These are phyloP conservation scores for Brassica incana DNA, from an alignment of 345 rosid species.

Conservation along the genomic window DNA sequence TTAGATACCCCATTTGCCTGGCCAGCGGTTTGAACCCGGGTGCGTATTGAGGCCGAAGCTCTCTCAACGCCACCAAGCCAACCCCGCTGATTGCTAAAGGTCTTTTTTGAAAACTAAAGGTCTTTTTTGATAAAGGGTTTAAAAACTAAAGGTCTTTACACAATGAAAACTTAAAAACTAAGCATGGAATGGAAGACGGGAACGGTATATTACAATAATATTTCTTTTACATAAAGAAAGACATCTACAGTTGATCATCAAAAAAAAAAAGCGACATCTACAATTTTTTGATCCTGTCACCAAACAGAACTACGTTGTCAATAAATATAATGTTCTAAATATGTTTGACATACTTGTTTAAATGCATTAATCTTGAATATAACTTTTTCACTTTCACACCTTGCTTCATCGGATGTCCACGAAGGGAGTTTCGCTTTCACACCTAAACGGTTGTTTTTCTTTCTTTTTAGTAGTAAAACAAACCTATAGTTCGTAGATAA, in stretches of 20 bases:
- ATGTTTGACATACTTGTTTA: slow-evolving; percentile 4
- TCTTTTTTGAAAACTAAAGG: not conserved
- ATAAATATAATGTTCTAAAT: not conserved
- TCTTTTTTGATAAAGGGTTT: not conserved
- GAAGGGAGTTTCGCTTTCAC: slow-evolving; percentile 3
- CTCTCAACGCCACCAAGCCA: no score
- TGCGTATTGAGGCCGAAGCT: no score
- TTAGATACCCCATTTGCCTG: no score
- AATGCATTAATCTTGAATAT: not conserved
- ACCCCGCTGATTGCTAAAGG: no score
- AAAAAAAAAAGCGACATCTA: no score
- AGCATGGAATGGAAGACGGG: not conserved
- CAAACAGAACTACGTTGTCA: not conserved
- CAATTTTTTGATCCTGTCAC: not conserved
- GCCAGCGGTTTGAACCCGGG: no score
- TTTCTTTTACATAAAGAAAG: no score
- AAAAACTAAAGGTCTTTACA: not conserved
- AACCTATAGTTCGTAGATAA: not conserved
- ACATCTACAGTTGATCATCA: no score
- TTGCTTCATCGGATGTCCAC: not conserved
- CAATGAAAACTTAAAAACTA: not conserved
- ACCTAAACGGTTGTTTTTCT: not conserved
- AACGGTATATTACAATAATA: not conserved
- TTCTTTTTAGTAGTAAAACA: not conserved
- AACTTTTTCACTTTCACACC: not conserved